These are phyloP conservation scores for Talaromyces sp. DNA, from an alignment of 2,329 filamentous ascomycete genomes.

Conservation along the genomic window DNA sequence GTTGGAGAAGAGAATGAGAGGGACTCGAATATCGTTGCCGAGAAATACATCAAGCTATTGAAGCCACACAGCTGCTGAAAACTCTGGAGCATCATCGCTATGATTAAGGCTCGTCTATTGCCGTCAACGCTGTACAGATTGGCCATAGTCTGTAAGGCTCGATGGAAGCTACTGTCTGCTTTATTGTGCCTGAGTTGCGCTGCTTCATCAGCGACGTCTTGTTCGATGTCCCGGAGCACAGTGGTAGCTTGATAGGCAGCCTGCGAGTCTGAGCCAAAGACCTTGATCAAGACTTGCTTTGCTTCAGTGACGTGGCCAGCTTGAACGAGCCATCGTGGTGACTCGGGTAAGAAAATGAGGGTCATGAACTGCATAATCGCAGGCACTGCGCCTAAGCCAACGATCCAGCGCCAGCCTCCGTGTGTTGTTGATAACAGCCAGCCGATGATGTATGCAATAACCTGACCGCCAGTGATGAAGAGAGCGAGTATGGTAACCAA, in stretches of 20 bases:
- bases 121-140: slow-evolving; percentile 43
- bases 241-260: slow-evolving; percentile 51
- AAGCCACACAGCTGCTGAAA: slow-evolving; percentile 87
- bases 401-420: slow-evolving; percentile 85
- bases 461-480: slow-evolving; percentile 83
- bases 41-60: slow-evolving; percentile 92
- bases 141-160: slow-evolving; percentile 26
- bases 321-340: slow-evolving; percentile 80
- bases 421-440: slow-evolving; percentile 63
- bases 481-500: slow-evolving; percentile 78
- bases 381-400: slow-evolving; percentile 76
- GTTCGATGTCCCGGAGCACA: slow-evolving; percentile 66
- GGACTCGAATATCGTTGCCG: slow-evolving; percentile 73
- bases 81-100: slow-evolving; percentile 82
- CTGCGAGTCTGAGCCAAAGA: slow-evolving; percentile 54
- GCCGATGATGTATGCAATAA: slow-evolving; percentile 80
- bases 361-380: slow-evolving; percentile 67
- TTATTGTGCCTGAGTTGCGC: slow-evolving; percentile 39
- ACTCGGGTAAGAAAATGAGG: slow-evolving; percentile 75
- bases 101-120: slow-evolving; percentile 66
- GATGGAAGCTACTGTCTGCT: slow-evolving; percentile 26
- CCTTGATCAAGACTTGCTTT: slow-evolving; percentile 59
- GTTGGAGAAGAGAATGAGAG: slow-evolving; percentile 76
- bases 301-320: slow-evolving; percentile 61
- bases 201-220: slow-evolving; percentile 68